These are phyloP conservation scores for Cyclaneusma minus DNA, from an alignment of 2,329 filamentous ascomycete species.

Conservation along the genomic window DNA sequence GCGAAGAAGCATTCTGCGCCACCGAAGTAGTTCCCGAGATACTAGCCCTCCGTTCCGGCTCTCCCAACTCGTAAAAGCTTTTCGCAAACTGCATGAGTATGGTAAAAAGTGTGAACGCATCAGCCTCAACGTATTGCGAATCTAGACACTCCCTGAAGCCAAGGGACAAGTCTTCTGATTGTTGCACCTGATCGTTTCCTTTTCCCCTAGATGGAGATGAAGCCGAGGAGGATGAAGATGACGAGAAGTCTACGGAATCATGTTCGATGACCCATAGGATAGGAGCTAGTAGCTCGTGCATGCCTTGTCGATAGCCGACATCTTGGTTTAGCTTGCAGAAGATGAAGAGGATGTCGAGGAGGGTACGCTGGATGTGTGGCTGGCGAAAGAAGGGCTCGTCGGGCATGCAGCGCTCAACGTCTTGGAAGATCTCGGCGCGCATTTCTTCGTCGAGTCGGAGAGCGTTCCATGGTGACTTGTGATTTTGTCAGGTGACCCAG, in stretches of 20 bases:
- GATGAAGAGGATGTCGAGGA: constrained; percentile 82
- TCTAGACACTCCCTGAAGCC: constrained; percentile 57
- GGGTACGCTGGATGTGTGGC: constrained; percentile 58
- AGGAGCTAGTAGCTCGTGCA: constrained; percentile 91
- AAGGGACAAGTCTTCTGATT: constrained; percentile 19
- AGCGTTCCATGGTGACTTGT: constrained; percentile 81
- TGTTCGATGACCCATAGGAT: constrained; percentile 71
- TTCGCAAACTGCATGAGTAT: constrained; percentile 79
- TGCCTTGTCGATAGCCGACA: constrained; percentile 87
- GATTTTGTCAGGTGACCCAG: constrained; percentile 22
- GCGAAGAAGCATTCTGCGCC: constrained; percentile 29
- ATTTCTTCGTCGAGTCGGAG: constrained; percentile 71
- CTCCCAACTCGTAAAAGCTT: constrained; percentile 59
- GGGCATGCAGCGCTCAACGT: constrained; percentile 80
- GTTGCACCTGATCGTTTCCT: too few relatives aligned
- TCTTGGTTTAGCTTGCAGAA: constrained; percentile 86
- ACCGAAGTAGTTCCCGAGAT: constrained; percentile 7
- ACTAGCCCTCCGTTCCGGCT: constrained; percentile 25
- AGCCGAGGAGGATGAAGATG: constrained; percentile 18
- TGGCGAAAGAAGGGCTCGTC: constrained; percentile 85
- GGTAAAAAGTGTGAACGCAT: constrained; percentile 75
- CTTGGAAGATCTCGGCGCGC: constrained; percentile 80
- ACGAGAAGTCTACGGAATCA: constrained; percentile 72
- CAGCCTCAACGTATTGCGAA: constrained; percentile 66
- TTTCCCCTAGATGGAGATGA: too few relatives aligned